Base-by-base conservation (phyloP, 23 red algal genomes). In the Porphyridium purpureum region DNA sequence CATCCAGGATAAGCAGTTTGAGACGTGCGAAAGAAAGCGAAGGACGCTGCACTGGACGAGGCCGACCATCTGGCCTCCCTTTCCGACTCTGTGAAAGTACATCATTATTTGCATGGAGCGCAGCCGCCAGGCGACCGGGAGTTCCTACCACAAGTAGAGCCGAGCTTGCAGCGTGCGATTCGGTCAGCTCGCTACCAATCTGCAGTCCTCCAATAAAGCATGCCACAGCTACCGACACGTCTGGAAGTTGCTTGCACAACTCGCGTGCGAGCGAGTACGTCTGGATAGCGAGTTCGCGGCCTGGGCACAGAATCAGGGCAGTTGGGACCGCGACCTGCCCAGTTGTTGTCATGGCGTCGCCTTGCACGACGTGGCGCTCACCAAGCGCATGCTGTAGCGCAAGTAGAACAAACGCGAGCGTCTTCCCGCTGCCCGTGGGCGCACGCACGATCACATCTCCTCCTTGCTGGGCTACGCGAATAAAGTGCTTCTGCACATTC, bases 401-500 rank as follows among this genome's bases (percentile, higher is more conserved):
- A 19, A 68, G 41, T 4, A 80, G 21, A 24, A 32, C 25, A 35
- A 70, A 82, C 24, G 54, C 76, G 53, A 82, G 4, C 7, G 76
- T 82, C 55, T 82, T 82, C 4, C 76, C 76, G 4, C 62, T 71
- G 22, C 76, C 76, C 9, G 50, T 57, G 31, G 50, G 60, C 1
- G 76, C 64, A 17, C 69, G 76, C 1, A 55, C 76, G 14, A 82
- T 71, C 0, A 82, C 29, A 24, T 82, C 76, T 17, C 14, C 24
- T 24, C 76, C 76, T 7, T 58, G 42, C 15, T 64, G 76, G 1
- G 24, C 76, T 21, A 51, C 52, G 23, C 62, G 76, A 48, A 82
- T 50, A 11, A 53, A 53, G 7, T 30, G 25, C 8, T 46, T 41
- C 35, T 79, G 73, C 28, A 79, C 50, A 5, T n/a, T n/a, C n/a